Percentiles rank a stretch among this genome's conserved stretches.
Evolutionary conservation across 2,329 filamentous ascomycete genomes (phyloP).

Genomic region (Colletotrichum lini): DNA sequence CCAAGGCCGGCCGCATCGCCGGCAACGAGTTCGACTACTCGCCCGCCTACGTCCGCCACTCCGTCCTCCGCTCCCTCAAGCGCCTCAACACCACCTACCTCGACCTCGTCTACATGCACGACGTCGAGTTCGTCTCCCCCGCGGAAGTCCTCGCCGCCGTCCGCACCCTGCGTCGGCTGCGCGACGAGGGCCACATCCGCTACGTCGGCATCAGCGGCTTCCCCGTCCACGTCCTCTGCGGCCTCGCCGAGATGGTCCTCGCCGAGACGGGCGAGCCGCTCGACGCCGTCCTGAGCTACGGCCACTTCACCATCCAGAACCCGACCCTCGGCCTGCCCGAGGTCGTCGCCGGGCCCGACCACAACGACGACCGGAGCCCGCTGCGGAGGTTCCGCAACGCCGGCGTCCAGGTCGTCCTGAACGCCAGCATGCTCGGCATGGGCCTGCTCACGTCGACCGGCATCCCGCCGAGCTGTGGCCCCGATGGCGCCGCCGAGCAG

Average conservation of each 20-base stretch:
- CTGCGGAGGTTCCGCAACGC: slow-evolving; percentile 76
- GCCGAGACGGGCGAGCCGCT: slow-evolving; percentile 33
- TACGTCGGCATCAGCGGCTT: slow-evolving; percentile 96
- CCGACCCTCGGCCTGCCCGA: slow-evolving; percentile 76
- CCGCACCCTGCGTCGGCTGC: slow-evolving; percentile 79
- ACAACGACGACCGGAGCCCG: slow-evolving; percentile 89
- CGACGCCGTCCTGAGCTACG: slow-evolving; percentile 35
- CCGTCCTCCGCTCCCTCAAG: slow-evolving; percentile 74
- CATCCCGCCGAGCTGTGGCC: slow-evolving; percentile 56
- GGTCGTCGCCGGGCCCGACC: slow-evolving; percentile 88
- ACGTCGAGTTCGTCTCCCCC: slow-evolving; percentile 82
- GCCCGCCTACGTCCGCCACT: slow-evolving; percentile 60
- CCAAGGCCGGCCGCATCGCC: slow-evolving; percentile 38
- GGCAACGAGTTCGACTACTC: slow-evolving; percentile 39
- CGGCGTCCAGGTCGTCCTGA: slow-evolving; percentile 86
- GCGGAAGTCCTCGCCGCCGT: slow-evolving; percentile 77
- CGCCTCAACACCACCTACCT: slow-evolving; percentile 77
- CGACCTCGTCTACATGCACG: slow-evolving; percentile 86
- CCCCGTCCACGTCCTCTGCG: slow-evolving; percentile 80
- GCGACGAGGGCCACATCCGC: slow-evolving; percentile 79
- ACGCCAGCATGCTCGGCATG: slow-evolving; percentile 93
- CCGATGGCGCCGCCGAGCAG: slow-evolving; percentile 15
- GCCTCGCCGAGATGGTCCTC: slow-evolving; percentile 70
- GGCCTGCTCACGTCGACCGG: slow-evolving; percentile 85
- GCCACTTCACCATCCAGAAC: slow-evolving; percentile 40